These are phyloP conservation scores for Vitis hybrid DNA, from an alignment of 177 flowering plant genomes.

Conservation along the genomic window DNA sequence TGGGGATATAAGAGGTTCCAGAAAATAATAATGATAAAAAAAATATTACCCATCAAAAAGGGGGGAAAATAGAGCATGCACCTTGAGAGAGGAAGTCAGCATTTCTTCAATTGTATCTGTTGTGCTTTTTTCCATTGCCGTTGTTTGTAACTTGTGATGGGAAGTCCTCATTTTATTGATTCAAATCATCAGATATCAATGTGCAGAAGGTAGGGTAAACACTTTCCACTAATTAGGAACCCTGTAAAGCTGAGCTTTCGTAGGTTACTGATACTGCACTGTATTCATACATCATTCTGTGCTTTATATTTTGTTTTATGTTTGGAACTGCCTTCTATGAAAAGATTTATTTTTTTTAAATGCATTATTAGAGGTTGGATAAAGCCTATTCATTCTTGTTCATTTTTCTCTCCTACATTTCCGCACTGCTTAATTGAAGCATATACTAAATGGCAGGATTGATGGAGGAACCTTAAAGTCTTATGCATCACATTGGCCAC, in stretches of 20 bases:
- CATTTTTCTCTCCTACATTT: neutral
- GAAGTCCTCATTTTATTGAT: neutral
- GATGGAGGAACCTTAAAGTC: slow-evolving; percentile 70
- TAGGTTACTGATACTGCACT: neutral
- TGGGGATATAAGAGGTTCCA: too few relatives aligned
- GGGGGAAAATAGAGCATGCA: too few relatives aligned
- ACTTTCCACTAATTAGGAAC: neutral
- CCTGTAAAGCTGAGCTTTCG: neutral
- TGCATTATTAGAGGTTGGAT: neutral
- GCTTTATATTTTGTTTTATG: neutral
- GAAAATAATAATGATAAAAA: too few relatives aligned
- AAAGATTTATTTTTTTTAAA: neutral
- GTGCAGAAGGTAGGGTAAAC: neutral
- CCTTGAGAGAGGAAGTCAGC: too few relatives aligned
- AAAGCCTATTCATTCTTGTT: neutral
- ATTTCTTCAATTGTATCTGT: neutral
- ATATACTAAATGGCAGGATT: slow-evolving; percentile 53
- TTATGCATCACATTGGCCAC: slow-evolving; percentile 72
- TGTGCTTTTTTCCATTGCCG: neutral
- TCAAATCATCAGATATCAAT: neutral
- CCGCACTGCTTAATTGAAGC: slow-evolving; percentile 7
- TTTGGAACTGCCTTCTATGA: neutral
- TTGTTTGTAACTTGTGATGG: neutral
- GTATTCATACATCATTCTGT: neutral
- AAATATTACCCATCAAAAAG: too few relatives aligned